Evolutionary conservation across 2,329 filamentous ascomycete species (phyloP), one percentile per base, ranked within the genome.

Genomic region (Cercospora zeina): DNA sequence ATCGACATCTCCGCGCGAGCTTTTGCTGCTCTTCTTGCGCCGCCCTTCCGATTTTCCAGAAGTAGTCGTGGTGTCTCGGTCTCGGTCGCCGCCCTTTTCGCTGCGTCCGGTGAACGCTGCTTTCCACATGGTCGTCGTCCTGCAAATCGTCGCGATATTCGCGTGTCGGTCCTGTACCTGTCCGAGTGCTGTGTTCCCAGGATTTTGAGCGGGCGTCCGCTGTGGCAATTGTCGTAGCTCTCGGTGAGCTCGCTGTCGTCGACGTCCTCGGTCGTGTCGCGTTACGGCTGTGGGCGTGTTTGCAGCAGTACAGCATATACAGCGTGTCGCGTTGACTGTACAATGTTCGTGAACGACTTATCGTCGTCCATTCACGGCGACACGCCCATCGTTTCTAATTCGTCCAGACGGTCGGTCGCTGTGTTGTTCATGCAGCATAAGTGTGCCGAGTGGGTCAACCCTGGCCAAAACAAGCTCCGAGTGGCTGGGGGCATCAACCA

Each of bases 101-200:
- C 71, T 73, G 61, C 71, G 72, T 53, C 72, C 72, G 49, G 65
- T 68, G 58, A 74, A 73, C n/a, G 72, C 71, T 42, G 72, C 71
- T 66, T 73, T 74, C 72, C 72, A 74, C 72, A 74, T 74, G 24
- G 14, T 51, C 24, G 30, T 51, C 24, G 47, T 51, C 2, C 9
- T 14, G 24, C 11, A 31, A 11, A 16, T 14, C 6, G 47, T 31
- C 11, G 11, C 24, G 24, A 33, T 27, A 33, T 2, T 51, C 24
- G 47, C 47, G 47, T 51, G 19, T 30, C 47, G 24, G 13, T 51
- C 24, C 24, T 51, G 14, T 27, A 51, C n/a, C 24, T 51, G 4
- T 31, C 16, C 19, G 39, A 51, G 56, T 58, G 19, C 42, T 50
- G 31, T 51, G 13, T n/a, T 51, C 19, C 56, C 21, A 49, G 24